Evolutionary conservation across 805 yeast genomes (phyloP).

Genomic region (Nakazawaea ernobii): DNA sequence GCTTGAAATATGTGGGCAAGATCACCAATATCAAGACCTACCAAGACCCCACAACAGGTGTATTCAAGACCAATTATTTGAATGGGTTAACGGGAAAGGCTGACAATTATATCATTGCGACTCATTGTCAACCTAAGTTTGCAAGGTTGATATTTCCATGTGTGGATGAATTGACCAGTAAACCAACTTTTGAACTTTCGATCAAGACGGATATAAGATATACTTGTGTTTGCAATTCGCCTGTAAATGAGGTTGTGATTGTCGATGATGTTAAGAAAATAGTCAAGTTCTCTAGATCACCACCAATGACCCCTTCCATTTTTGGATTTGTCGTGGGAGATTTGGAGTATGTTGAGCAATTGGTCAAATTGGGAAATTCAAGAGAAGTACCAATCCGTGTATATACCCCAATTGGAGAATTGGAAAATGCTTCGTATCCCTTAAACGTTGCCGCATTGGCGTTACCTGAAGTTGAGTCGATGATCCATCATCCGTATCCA

Average conservation of each 20-base stretch:
- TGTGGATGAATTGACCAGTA: conserved; percentile 56
- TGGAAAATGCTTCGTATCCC: conserved; percentile 42
- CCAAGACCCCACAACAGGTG: conserved; percentile 54
- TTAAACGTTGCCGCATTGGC: conserved; percentile 40
- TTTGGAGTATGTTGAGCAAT: conserved; percentile 44
- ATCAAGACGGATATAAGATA: conserved; percentile 40
- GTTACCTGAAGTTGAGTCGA: conserved; percentile 41
- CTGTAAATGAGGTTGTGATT: conserved; percentile 23
- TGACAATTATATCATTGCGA: conserved; percentile 50
- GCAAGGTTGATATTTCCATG: conserved; percentile 64
- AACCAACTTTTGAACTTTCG: conserved; percentile 44
- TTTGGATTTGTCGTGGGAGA: conserved; percentile 71
- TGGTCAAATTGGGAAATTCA: conserved; percentile 20
- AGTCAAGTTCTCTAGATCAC: conserved; percentile 46
- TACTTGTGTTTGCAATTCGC: conserved; percentile 47
- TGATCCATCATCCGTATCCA: conserved; percentile 46
- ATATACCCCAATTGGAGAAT: conserved; percentile 50
- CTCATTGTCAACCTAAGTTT: conserved; percentile 68
- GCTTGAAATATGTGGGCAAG: conserved; percentile 43
- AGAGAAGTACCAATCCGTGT: conserved; percentile 41
- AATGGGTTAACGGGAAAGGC: conserved; percentile 43
- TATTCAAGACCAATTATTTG: conserved; percentile 62
- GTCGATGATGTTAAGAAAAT: conserved; percentile 21
- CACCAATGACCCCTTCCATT: conserved; percentile 54
- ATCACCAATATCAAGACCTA: conserved; percentile 44